A percentile compares a stretch with the other conserved stretches of the same genome.
Conservation (phyloP, 1,284 basidiomycete species). For the Tylopilus sp. region DNA sequence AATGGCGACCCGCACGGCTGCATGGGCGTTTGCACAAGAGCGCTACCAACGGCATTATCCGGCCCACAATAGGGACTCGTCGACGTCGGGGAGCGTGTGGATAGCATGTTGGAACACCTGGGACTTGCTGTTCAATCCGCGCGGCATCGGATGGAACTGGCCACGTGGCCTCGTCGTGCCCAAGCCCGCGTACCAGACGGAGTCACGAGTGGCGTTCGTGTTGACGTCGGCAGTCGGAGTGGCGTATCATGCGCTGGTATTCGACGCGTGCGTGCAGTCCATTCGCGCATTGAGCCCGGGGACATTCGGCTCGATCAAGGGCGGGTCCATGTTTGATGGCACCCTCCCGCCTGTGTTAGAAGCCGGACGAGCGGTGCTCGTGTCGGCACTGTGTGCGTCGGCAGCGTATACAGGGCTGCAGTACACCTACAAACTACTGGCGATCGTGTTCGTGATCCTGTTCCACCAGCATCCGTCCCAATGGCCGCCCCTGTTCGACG, state of each 20-base stretch:
- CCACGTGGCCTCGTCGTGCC: constrained; percentile 24
- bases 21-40: too few relatives aligned
- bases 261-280: constrained; percentile 25
- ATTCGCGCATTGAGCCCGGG: constrained; percentile 26
- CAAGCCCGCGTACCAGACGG: constrained; percentile 8
- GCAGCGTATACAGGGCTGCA: constrained; percentile 59
- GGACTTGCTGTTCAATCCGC: too few relatives aligned
- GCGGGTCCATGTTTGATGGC: constrained; percentile 61
- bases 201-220: constrained; percentile 26
- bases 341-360: constrained; percentile 52
- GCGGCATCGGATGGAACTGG: too few relatives aligned
- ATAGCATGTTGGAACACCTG: constrained; percentile 37
- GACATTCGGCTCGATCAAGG: constrained; percentile 28
- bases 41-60: too few relatives aligned
- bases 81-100: constrained; percentile 1
- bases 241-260: constrained; percentile 19
- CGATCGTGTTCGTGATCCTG: constrained; percentile 54
- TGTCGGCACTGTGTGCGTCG: constrained; percentile 54
- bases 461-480: constrained; percentile 45
- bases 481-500: constrained; percentile 56
- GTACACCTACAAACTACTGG: constrained; percentile 51
- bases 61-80: too few relatives aligned
- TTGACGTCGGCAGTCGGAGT: constrained; percentile 2
- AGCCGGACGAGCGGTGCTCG: constrained; percentile 52
- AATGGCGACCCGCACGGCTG: too few relatives aligned